A percentile compares a stretch with the other conserved stretches of the same genome.
These are phyloP conservation scores for Hyaloscypha finlandica DNA, from an alignment of 495 filamentous ascomycete species.

Conservation along the genomic window DNA sequence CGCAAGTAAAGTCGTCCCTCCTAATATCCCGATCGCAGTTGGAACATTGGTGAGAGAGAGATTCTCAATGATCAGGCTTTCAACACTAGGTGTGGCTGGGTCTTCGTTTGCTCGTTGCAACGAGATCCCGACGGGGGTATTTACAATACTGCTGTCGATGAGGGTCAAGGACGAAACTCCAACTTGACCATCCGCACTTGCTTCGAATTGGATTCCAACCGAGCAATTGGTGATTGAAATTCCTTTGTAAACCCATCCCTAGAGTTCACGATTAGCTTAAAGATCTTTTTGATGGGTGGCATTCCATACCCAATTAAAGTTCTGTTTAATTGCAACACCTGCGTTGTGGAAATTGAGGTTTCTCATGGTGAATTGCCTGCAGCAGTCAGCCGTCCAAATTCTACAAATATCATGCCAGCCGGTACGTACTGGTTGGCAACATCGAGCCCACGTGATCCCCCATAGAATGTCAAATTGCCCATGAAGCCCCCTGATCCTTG, in stretches of 20 bases:
- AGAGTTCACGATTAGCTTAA: slow-evolving; percentile 24
- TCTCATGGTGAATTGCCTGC: slow-evolving; percentile 71
- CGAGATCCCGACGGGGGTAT: slow-evolving; percentile 47
- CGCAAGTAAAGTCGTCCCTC: slow-evolving; percentile 49
- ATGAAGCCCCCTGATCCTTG: slow-evolving; percentile 74
- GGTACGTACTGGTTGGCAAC: slow-evolving; percentile 63
- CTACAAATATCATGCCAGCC: background rate
- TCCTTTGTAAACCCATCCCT: slow-evolving; percentile 50
- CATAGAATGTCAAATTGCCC: slow-evolving; percentile 64
- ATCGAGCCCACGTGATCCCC: slow-evolving; percentile 63
- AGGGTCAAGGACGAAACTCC: slow-evolving; percentile 62
- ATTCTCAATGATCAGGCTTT: slow-evolving; percentile 65
- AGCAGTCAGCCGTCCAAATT: background rate
- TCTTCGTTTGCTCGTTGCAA: slow-evolving; percentile 42
- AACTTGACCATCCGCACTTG: slow-evolving; percentile 45
- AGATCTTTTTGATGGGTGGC: too few species aligned
- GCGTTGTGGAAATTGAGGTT: slow-evolving; percentile 66
- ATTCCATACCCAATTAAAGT: slow-evolving; percentile 55
- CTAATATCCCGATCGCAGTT: slow-evolving; percentile 55
- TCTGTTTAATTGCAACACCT: slow-evolving; percentile 53
- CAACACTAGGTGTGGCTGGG: slow-evolving; percentile 51
- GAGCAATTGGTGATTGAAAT: slow-evolving; percentile 64
- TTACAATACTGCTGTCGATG: slow-evolving; percentile 60
- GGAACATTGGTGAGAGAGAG: slow-evolving; percentile 50
- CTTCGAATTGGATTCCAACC: slow-evolving; percentile 63